phyloP scores from a whole-genome alignment of 768 basidiomycete species.

The Rhodocollybia butyracea region DNA sequence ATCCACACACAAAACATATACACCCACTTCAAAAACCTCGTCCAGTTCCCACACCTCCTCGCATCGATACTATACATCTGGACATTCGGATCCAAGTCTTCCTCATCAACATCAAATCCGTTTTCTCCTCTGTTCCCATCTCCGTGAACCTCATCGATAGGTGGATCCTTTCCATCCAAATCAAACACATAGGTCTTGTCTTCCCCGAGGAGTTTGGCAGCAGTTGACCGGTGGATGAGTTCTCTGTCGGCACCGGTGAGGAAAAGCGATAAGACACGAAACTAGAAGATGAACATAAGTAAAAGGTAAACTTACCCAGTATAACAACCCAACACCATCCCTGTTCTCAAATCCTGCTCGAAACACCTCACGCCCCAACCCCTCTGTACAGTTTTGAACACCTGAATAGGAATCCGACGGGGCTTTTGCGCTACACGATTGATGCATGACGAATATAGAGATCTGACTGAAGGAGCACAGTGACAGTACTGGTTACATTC shows the following conservation, averaged over 20 bases:
- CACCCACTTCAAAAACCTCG: conserved; percentile 1
- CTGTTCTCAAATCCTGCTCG: conserved; percentile 34
- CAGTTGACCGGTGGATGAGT: conserved; percentile 41
- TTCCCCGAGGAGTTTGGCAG: conserved; percentile 31
- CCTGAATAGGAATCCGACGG: conserved; percentile 52
- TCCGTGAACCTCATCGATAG: no score
- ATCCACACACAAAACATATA: no score
- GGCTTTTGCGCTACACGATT: conserved; percentile 64
- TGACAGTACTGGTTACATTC: conserved; percentile 52
- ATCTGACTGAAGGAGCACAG: background rate
- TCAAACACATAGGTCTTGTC: conserved; percentile 56
- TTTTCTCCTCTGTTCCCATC: no score
- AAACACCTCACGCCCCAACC: conserved; percentile 63
- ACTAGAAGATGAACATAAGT: conserved; percentile 38
- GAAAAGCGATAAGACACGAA: background rate
- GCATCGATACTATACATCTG: conserved; percentile 56
- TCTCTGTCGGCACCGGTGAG: conserved; percentile 1
- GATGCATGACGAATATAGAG: no score
- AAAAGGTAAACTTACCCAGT: conserved; percentile 48
- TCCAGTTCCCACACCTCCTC: background rate
- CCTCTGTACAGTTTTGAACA: conserved; percentile 60
- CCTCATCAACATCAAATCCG: conserved; percentile 24
- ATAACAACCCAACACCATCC: conserved; percentile 66
- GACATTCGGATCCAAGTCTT: conserved; percentile 21
- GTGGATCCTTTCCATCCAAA: conserved; percentile 54